These are phyloP conservation scores for Cyclotella baltica DNA, from an alignment of 108 stramenopile species.

Conservation along the genomic window DNA sequence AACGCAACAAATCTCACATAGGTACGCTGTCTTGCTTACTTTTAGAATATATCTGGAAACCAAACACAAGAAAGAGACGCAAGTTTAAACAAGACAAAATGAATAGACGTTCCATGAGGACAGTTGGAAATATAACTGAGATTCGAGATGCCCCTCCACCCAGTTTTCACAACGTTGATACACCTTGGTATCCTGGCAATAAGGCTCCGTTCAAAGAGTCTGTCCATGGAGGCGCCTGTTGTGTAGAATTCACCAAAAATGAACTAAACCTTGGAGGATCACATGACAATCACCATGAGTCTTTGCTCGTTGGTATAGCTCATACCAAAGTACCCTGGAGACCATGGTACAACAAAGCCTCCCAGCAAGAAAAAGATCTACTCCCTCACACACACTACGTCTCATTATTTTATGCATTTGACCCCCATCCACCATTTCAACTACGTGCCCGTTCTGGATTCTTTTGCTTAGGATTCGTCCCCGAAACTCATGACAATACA, in stretches of 20 bases:
- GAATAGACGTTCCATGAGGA: slow-evolving; percentile 36
- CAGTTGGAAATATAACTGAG: slow-evolving; percentile 34
- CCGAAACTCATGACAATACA: slow-evolving; percentile 9
- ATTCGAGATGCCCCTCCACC: slow-evolving; percentile 18
- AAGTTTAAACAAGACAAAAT: slow-evolving; percentile 32
- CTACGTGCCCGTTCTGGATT: slow-evolving; percentile 52
- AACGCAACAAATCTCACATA: too few species aligned
- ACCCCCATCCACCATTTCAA: slow-evolving; percentile 48
- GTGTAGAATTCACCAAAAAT: slow-evolving; percentile 37
- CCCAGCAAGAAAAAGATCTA: slow-evolving; percentile 34
- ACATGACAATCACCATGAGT: slow-evolving; percentile 16
- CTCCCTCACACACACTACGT: slow-evolving; percentile 55
- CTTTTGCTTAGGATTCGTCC: slow-evolving; percentile 51
- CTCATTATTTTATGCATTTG: slow-evolving; percentile 51
- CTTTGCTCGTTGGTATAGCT: slow-evolving; percentile 48
- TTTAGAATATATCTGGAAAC: slow-evolving; percentile 41
- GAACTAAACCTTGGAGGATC: slow-evolving; percentile 26
- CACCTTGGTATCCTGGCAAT: slow-evolving; percentile 44
- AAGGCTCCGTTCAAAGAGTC: slow-evolving; percentile 42
- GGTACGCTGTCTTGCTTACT: not conserved
- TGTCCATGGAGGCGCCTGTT: slow-evolving; percentile 52
- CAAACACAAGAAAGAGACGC: slow-evolving; percentile 26
- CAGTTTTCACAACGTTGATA: slow-evolving; percentile 42
- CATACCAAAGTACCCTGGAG: slow-evolving; percentile 54
- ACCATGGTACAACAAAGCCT: slow-evolving; percentile 37